phyloP scores from a whole-genome alignment of 305 asterid species.

The Solanum hybrid region DNA sequence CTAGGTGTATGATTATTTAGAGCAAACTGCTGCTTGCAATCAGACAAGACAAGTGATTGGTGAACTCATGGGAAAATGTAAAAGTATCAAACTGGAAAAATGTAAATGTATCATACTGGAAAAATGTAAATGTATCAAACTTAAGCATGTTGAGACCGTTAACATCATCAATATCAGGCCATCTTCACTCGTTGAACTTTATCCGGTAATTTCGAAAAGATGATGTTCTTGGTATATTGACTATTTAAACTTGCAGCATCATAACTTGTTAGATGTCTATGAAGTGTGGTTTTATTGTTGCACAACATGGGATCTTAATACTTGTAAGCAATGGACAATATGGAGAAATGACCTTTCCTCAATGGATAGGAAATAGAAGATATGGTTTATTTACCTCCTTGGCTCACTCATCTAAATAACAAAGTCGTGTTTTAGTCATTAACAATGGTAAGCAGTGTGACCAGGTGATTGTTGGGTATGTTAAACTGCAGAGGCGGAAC shows the following conservation, averaged over 20 bases:
- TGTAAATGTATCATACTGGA: slow-evolving; percentile 20
- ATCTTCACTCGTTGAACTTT: slow-evolving; percentile 36
- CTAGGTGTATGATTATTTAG: slow-evolving; percentile 73
- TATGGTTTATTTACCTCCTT: background rate
- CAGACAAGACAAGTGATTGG: slow-evolving; percentile 45
- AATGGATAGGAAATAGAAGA: background rate
- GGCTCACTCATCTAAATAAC: background rate
- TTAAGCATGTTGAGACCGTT: slow-evolving; percentile 64
- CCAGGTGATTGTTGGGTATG: background rate
- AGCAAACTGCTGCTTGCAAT: slow-evolving; percentile 47
- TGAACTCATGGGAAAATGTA: slow-evolving; percentile 35
- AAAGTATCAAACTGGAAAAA: slow-evolving; percentile 39
- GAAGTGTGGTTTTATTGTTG: background rate
- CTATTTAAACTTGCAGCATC: background rate
- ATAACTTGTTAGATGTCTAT: background rate
- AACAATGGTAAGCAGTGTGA: background rate
- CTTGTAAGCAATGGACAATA: background rate
- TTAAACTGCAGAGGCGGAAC: background rate
- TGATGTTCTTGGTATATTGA: background rate
- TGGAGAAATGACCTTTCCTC: background rate
- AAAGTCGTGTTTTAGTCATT: background rate
- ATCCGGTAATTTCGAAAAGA: slow-evolving; percentile 33
- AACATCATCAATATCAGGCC: slow-evolving; percentile 72
- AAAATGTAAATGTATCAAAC: slow-evolving; percentile 40
- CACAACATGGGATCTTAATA: background rate